Base-by-base conservation (phyloP, 495 filamentous ascomycete species). In the Talaromyces nanjingensis region DNA sequence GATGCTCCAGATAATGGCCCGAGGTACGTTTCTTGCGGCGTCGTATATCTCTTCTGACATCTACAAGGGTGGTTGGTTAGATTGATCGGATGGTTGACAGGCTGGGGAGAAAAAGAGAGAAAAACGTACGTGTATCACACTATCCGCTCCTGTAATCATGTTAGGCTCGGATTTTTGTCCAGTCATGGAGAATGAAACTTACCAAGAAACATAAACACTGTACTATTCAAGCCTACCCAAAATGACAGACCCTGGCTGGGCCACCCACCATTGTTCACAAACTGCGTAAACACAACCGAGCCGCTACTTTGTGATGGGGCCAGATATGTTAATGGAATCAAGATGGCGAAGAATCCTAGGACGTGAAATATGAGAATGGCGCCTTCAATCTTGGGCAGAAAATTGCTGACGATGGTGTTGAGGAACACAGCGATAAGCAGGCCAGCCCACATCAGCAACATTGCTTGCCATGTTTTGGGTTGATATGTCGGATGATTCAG, bases 41-140 rank as follows among this genome's bases (percentile, higher is more conserved):
- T 78, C 75, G 1, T 73, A 65, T 9, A 84, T 76, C 64, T 86
- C 83, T 64, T 86, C 83, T 14, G 82, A 73, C 81, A 84, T 84
- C 74, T 84, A 34, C 6, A 33, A 20, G 9, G 11, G 54, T 18
- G 47, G n/a, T 22, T 16, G 11, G 47, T 52, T n/a, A 52, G 47
- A 27, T 27, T 27, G 27, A 27, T 27, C 20, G 16, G 25, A 57
- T 6, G 6, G 31, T 65, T 57, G 62, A 53, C 45, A 22, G 55
- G n/a, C n/a, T 42, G 6, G 29, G 16, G 27, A 18, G 18, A 54
- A 20, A 31, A 55, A 22, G 22, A 39, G 34, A 14, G 47, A 2
- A 11, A 34, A 42, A 70, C 76, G 29, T 65, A 81, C 77, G 64
- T 81, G 78, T 2, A 79, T 73, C 5, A 74, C 73, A 25, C 72